Evolutionary conservation across 2,329 filamentous ascomycete species (phyloP).

Genomic region (Fusarium sp.): DNA sequence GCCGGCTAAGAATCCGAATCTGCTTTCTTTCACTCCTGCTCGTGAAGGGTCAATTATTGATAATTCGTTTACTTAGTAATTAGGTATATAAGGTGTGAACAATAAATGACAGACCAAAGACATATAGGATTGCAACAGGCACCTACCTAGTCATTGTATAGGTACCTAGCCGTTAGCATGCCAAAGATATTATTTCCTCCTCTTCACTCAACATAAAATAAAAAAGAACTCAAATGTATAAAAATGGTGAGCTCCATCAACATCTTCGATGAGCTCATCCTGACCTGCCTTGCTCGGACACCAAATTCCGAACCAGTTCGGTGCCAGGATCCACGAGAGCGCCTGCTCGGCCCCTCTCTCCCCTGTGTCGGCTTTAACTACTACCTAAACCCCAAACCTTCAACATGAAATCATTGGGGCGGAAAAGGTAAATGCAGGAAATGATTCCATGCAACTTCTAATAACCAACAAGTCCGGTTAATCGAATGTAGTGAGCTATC

Average conservation of each 20-base stretch:
- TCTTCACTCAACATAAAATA: not conserved
- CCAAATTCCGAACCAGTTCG: slow-evolving; percentile 32
- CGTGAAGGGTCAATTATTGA: not conserved
- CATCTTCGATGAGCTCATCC: not conserved
- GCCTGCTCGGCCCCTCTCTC: slow-evolving; percentile 36
- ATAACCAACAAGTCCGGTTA: slow-evolving; percentile 2
- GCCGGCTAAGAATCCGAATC: not conserved
- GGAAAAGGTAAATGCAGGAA: slow-evolving; percentile 22
- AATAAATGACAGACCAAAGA: not conserved
- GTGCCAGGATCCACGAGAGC: slow-evolving; percentile 8
- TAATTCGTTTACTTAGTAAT: not conserved
- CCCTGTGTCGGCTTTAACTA: slow-evolving; percentile 40
- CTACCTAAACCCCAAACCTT: slow-evolving; percentile 4
- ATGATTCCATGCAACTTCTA: slow-evolving; percentile 5
- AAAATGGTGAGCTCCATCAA: not conserved
- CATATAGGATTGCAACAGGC: too few species aligned
- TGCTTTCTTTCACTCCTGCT: not conserved
- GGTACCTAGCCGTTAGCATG: not conserved
- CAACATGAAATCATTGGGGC: slow-evolving; percentile 38
- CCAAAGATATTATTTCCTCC: not conserved
- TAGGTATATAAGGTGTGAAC: not conserved
- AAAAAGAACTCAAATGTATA: not conserved
- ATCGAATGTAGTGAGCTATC: slow-evolving; percentile 6
- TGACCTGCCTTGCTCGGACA: slow-evolving; percentile 25
- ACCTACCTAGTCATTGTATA: not conserved